These are phyloP conservation scores for Rhododendron simsii DNA, from an alignment of 148 eudicot genomes.

Conservation along the genomic window DNA sequence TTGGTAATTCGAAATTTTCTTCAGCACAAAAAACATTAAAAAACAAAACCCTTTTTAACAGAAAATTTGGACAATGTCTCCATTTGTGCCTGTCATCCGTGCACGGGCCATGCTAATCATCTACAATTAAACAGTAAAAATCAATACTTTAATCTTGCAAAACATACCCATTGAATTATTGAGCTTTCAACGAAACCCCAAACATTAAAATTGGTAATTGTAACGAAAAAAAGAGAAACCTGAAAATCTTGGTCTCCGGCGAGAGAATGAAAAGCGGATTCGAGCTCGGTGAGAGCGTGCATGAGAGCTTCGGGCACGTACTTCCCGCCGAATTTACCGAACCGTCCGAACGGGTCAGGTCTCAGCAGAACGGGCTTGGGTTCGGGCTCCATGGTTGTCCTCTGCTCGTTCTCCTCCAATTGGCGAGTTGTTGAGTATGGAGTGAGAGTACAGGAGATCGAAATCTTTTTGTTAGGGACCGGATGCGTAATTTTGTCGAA, in stretches of 20 bases:
- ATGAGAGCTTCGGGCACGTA: conserved; percentile 94
- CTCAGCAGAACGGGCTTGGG: conserved; percentile 28
- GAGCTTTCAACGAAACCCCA: neutral
- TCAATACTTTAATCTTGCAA: neutral
- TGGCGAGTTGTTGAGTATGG: conserved; percentile 14
- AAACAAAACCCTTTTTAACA: too few species aligned
- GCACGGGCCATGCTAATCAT: neutral
- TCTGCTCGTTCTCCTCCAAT: conserved; percentile 3
- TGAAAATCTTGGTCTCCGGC: conserved; percentile 58
- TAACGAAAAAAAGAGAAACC: conserved; percentile 28
- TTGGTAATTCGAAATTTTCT: neutral
- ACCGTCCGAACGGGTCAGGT: conserved; percentile 88
- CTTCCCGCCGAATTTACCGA: conserved; percentile 85
- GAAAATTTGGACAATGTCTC: too few species aligned
- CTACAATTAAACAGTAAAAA: neutral
- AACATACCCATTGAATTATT: neutral
- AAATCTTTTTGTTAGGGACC: neutral
- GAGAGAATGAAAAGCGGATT: conserved; percentile 58
- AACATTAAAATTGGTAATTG: neutral
- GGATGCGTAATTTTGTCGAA: conserved; percentile 18
- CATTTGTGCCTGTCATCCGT: too few species aligned
- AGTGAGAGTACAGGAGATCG: conserved; percentile 43
- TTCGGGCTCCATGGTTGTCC: neutral
- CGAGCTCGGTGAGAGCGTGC: conserved; percentile 83
- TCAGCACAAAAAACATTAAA: neutral